Conservation (phyloP, 2,329 filamentous ascomycete genomes). For the Pestalotiopsis sp. region DNA sequence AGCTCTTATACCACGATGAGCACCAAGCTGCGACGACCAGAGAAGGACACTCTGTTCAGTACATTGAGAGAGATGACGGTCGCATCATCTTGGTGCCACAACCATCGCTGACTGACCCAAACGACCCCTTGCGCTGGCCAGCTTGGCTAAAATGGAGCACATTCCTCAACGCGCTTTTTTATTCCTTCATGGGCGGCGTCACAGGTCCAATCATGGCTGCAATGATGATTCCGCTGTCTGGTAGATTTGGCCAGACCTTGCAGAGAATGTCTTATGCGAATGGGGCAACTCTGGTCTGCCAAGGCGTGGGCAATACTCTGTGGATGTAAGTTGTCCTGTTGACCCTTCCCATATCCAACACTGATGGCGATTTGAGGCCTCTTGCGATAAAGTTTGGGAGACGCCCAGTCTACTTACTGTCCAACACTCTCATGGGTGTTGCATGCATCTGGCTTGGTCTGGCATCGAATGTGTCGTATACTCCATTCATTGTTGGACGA, state of each 20-base stretch:
- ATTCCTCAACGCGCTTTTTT: not conserved
- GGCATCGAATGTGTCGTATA: not conserved
- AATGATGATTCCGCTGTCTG: not conserved
- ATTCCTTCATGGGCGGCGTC: not conserved
- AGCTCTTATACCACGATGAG: not conserved
- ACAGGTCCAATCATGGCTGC: constrained; percentile 6
- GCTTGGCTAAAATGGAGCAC: constrained; percentile 39
- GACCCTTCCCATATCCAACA: too few species aligned
- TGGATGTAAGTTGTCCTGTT: not conserved
- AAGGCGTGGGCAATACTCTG: constrained; percentile 1
- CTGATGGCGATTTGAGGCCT: not conserved
- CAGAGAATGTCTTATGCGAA: constrained; percentile 1
- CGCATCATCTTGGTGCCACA: constrained; percentile 41
- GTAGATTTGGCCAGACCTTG: not conserved
- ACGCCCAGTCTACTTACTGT: not conserved
- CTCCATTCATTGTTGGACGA: constrained; percentile 1
- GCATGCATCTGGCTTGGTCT: constrained; percentile 1
- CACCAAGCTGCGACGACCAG: not conserved
- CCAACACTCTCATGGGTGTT: constrained; percentile 2
- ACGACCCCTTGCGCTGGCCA: constrained; percentile 50
- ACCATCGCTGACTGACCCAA: constrained; percentile 44
- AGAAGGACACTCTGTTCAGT: not conserved
- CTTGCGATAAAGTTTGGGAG: constrained; percentile 2
- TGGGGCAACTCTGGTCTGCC: not conserved
- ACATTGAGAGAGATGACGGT: not conserved